Conservation (phyloP, 1,284 basidiomycete species). For the Tylopilus sp. region DNA sequence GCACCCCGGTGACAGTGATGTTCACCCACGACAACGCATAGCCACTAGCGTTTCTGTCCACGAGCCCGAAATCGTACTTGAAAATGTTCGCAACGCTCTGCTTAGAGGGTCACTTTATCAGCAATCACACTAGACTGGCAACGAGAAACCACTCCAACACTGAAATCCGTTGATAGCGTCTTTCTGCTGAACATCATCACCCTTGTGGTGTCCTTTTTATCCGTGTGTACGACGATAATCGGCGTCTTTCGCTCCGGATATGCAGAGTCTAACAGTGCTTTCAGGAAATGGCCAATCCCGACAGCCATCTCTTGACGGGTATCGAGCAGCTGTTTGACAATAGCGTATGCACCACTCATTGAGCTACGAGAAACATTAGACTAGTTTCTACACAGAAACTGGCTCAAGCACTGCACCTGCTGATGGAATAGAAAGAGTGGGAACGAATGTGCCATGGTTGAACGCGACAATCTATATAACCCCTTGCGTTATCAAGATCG, state of each 20-base stretch:
- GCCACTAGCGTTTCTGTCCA: neutral
- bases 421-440: neutral
- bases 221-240: conserved; percentile 7
- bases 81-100: conserved; percentile 2
- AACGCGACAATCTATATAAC: neutral
- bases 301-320: conserved; percentile 3
- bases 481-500: neutral
- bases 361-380: neutral
- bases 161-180: neutral
- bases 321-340: conserved; percentile 8
- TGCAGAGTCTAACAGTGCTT: conserved; percentile 5
- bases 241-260: neutral
- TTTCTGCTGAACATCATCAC: conserved; percentile 14
- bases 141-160: neutral
- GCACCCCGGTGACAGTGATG: neutral
- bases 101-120: neutral
- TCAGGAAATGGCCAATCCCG: conserved; percentile 8
- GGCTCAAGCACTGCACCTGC: neutral
- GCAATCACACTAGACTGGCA: neutral
- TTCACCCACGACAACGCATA: neutral
- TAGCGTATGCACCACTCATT: conserved; percentile 9
- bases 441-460: neutral
- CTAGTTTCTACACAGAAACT: neutral
- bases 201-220: conserved; percentile 3
- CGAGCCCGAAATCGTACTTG: neutral